Conservation (phyloP, 2,329 filamentous ascomycete species). For the Fragosphaeria purpurea region DNA sequence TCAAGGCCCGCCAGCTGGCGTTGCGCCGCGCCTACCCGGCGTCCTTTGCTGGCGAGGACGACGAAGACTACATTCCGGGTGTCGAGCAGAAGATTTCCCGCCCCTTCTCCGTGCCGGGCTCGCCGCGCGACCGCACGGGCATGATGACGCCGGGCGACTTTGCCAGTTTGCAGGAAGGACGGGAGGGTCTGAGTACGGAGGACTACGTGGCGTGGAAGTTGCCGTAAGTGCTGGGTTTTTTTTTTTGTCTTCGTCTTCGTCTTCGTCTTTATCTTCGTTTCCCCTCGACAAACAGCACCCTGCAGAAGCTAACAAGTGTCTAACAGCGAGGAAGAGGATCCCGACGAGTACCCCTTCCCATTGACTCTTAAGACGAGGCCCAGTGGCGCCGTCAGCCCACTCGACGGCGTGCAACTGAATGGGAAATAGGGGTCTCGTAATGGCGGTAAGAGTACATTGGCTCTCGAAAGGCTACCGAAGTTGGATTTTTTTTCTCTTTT, state of each 20-base stretch:
- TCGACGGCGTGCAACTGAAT: slow-evolving; percentile 32
- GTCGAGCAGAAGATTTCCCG: slow-evolving; percentile 92
- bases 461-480: too few species aligned
- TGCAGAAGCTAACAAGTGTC: slow-evolving; percentile 19
- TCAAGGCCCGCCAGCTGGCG: slow-evolving; percentile 91
- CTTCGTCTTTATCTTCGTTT: not conserved
- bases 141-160: slow-evolving; percentile 99
- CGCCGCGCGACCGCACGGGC: slow-evolving; percentile 77
- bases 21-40: slow-evolving; percentile 82
- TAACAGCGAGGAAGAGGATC: slow-evolving; percentile 80
- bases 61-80: slow-evolving; percentile 83
- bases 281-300: not conserved
- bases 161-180: slow-evolving; percentile 87
- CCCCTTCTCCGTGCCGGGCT: slow-evolving; percentile 88
- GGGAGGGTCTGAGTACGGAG: slow-evolving; percentile 86
- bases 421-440: slow-evolving; percentile 21
- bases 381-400: slow-evolving; percentile 29
- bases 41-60: slow-evolving; percentile 72
- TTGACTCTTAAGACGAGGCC: slow-evolving; percentile 47
- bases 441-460: too few species aligned
- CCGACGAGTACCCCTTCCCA: slow-evolving; percentile 57
- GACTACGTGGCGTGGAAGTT: slow-evolving; percentile 98
- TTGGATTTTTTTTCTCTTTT: too few species aligned
- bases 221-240: slow-evolving; percentile 57
- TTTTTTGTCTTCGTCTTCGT: too few species aligned